Evolutionary conservation across 768 basidiomycete species (phyloP), one percentile per base, ranked within the genome.

Genomic region (Porpolomopsis calyptriformis): DNA sequence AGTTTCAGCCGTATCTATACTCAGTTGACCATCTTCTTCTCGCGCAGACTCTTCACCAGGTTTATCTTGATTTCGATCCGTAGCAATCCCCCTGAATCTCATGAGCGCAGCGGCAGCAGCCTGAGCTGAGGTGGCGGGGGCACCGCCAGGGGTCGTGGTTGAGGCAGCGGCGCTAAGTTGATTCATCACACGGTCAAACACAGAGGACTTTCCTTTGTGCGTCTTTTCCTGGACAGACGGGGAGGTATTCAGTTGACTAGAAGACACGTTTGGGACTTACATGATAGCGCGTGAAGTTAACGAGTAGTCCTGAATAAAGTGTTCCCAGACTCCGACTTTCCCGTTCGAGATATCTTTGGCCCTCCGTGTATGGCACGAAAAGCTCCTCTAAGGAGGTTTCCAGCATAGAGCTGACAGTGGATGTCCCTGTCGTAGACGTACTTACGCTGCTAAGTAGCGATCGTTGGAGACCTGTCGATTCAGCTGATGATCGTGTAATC

Each of bases 301-400:
- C 63, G 42, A 98, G 67, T 50, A 85, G 76, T 16, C 64, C 71
- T 5, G 80, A 74, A 57, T 92, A 98, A 10, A 97, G 70, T 34
- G 84, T 77, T 1, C 78, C 77, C 38, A 98, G 59, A 56, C 80
- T 90, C 59, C 80, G 85, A 51, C 78, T 85, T 69, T 99, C 96
- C 34, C 81, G 79, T 56, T 98, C 96, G 3, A 98, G 73, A 59
- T 97, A 98, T 46, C 91, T 70, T 48, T 80, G 80, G 2, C 88
- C 91, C 63, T 99, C 94, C 1, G 82, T 85, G 57, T 93, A 97
- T 2, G 90, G 87, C 18, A 92, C 79, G 52, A 98, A 98, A 16
- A 98, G 75, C 58, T 98, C 96, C 51, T 97, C 96, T 78, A 96
- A 82, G 6, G 91, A 87, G 6, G 78, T 81, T 61, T 98, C 96